These are phyloP conservation scores for Marasmius tenuissimus DNA, from an alignment of 1,284 basidiomycete genomes.

Conservation along the genomic window DNA sequence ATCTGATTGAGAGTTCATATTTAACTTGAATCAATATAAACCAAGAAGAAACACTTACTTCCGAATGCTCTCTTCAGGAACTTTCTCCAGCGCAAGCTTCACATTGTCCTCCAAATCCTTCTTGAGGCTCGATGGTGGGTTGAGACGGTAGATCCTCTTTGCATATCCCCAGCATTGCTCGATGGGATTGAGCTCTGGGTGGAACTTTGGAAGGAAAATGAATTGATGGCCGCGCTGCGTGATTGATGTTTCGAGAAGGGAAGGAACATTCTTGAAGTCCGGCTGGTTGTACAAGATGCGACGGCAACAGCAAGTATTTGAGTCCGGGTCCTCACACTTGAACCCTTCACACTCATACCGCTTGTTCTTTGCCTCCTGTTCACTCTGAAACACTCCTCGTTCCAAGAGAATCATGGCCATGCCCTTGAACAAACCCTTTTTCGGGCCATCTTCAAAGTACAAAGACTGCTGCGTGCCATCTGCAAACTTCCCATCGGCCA, in stretches of 20 bases:
- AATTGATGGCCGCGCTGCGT: constrained; percentile 8
- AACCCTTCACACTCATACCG: constrained; percentile 21
- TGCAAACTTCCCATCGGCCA: constrained; percentile 24
- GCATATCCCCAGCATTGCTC: constrained; percentile 25
- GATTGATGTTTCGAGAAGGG: constrained; percentile 13
- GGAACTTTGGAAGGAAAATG: constrained; percentile 21
- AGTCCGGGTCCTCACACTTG: constrained; percentile 11
- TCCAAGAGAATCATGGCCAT: constrained; percentile 33
- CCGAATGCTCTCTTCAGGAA: constrained; percentile 5
- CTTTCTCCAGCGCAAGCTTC: constrained; percentile 5
- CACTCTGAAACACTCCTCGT: constrained; percentile 17
- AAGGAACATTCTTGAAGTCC: constrained; percentile 18
- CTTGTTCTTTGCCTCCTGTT: neutral
- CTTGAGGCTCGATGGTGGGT: constrained; percentile 7
- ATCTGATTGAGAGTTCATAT: neutral
- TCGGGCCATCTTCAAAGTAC: constrained; percentile 32
- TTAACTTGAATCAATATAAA: neutral
- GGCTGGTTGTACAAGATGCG: no score
- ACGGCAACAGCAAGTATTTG: constrained; percentile 18
- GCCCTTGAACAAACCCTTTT: constrained; percentile 32
- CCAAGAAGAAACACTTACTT: neutral
- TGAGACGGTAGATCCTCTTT: constrained; percentile 14
- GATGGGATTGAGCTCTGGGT: constrained; percentile 19
- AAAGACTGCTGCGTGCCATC: constrained; percentile 31
- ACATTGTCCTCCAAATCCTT: constrained; percentile 13